Evolutionary conservation across 2,329 filamentous ascomycete species (phyloP), one percentile per base, ranked within the genome.

Genomic region (Colletotrichum sp.): DNA sequence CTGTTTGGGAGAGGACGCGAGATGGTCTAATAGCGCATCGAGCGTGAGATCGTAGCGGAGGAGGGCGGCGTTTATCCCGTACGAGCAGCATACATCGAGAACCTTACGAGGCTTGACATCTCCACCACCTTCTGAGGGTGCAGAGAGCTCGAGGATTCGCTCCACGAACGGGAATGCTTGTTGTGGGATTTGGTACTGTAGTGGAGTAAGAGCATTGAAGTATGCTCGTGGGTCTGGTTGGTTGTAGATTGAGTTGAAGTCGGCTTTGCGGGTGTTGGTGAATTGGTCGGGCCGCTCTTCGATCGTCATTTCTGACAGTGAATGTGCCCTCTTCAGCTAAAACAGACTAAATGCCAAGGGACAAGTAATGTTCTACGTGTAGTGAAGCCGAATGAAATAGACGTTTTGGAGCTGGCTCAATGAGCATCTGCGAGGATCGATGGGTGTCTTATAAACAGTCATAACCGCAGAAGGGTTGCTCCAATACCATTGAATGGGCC

Each of bases 61-160:
- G 16, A 72, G 66, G 2, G 70, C 70, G 6, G 66, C 66, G 58
- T 72, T 72, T 36, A 69, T 72, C 5, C 70, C 70, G 57, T 72
- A 72, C 6, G 58, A 69, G 24, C 66, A 72, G 66, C 70, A 70
- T 0, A 72, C 66, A 4, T 72, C 70, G 5, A 72, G 58, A 3
- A 72, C 27, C 16, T 64, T 70, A 13, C 47, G 24, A 8, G 12
- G 7, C 18, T 27, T 34, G n/a, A 18, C 5, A 13, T 9, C 5
- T 27, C 13, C 54, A 5, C 7, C 21, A 21, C 5, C 12, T 16
- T 18, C 13, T 11, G 47, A 24, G 24, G 24, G 5, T 1, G 65
- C 21, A 18, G 70, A 72, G 5, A 70, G 24, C 6, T 64, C 33
- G 29, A 72, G 27, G 7, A 69, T 12, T 5, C 57, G 43, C 18